Base-by-base conservation (phyloP, 129 eudicot species). In the carrot (Daucus carota) region DNA sequence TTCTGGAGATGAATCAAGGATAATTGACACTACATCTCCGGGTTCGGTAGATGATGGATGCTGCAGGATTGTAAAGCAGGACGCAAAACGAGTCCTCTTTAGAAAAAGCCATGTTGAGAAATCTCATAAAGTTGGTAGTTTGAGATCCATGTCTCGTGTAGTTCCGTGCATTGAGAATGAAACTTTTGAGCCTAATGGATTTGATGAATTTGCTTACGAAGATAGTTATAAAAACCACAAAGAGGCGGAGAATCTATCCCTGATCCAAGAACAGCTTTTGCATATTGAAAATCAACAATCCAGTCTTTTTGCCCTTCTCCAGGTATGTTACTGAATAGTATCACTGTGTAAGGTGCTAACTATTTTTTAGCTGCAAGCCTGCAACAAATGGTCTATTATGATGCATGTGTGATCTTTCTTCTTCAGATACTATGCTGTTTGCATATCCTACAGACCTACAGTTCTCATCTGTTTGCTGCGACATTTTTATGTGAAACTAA, bases 271-370 rank as follows among this genome's bases (percentile, higher is more conserved):
- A 52, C 98, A 91, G 69, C 97, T 94, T 73, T 54, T 77, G 50
- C 98, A 94, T 85, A 91, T 94, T 50, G 98, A 94, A 84, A 89
- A 82, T 52, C 98, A 94, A 70, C 98, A 91, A 72, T 91, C 98
- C 17, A 84, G 84, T 76, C 92, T 94, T 22, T 71, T 94, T 40
- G 89, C 85, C 72, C 97, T 91, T 79, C 87, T 94, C 34, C 96
- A 87, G 97, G 98, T 90, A 75, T 75, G 45, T 8, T 32, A 10
- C 65, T 57, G 16, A 57, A n/a, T 24, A 0, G 24, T 24, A 57
- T 24, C 28, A 31, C 13, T n/a, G 65, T 57, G 65, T 57, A 57
- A 15, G 31, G 32, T 57, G 22, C 65, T n/a, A 57, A 57, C 13
- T 57, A 18, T 31, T 17, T 33, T 10, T 17, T 50, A 50, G 31